Evolutionary conservation across 1,139 yeast genomes (phyloP).

Genomic region (Barnettozyma hawaiiensis): DNA sequence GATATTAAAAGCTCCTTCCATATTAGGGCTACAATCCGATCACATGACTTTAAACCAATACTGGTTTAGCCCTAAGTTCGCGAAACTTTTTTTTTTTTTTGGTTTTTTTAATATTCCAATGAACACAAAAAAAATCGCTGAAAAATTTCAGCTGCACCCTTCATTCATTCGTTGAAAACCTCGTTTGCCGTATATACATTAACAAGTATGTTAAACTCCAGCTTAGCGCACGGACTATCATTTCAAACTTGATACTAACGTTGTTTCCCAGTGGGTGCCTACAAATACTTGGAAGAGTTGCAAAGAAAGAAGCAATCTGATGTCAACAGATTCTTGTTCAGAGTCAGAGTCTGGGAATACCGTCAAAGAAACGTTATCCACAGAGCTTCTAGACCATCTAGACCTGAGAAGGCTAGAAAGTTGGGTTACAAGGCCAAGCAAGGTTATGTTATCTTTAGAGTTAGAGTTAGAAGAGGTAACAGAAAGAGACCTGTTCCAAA

Average conservation of each 20-base stretch:
- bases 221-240: background rate
- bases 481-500: slow-evolving; percentile 99
- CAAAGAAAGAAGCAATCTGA: slow-evolving; percentile 99
- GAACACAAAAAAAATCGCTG: slow-evolving; percentile 4
- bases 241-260: slow-evolving; percentile 6
- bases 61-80: background rate
- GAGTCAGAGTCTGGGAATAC: slow-evolving; percentile 99
- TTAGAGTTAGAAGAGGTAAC: slow-evolving; percentile 99
- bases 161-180: background rate
- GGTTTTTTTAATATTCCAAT: no score
- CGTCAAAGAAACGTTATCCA: slow-evolving; percentile 98
- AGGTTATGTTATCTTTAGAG: slow-evolving; percentile 97
- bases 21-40: background rate
- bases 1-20: no score
- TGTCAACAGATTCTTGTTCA: slow-evolving; percentile 96
- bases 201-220: slow-evolving; percentile 9
- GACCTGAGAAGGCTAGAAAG: slow-evolving; percentile 99
- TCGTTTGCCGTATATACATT: slow-evolving; percentile 11
- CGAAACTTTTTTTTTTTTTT: no score
- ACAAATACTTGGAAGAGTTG: slow-evolving; percentile 98
- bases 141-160: slow-evolving; percentile 3
- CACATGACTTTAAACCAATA: background rate
- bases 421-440: slow-evolving; percentile 99
- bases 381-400: slow-evolving; percentile 98
- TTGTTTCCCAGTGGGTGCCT: slow-evolving; percentile 74